Evolutionary conservation across 2,329 filamentous ascomycete species (phyloP), one percentile per base, ranked within the genome.

Genomic region (Elsinoe australis): DNA sequence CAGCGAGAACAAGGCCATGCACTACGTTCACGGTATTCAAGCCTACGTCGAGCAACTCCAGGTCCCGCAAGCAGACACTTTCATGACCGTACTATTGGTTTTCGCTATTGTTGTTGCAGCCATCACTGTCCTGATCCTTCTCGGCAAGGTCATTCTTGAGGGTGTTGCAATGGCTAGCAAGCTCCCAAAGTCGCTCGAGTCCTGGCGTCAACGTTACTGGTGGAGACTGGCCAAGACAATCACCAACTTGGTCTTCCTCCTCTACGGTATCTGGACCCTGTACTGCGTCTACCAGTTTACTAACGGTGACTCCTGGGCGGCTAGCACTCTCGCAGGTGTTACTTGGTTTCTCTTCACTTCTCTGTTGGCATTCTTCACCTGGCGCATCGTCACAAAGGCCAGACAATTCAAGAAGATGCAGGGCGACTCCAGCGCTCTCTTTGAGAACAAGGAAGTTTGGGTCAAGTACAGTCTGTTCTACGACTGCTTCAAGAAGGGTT

Each of bases 261-360:
- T 96, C 2, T 98, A 96, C 67, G 87, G 92, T 53, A 79, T 95
- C 52, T 96, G 92, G 92, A 87, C 88, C 1, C 71, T 96, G 34
- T 96, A 95, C 68, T 96, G 90, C 64, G 78, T 98, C 53, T 96
- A 90, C 66, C 92, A 98, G 63, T 95, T 96, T 67, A 92, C 84
- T 1, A 78, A 82, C 33, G 89, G 90, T 51, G 92, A 96, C 66
- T 96, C 90, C 0, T 95, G 89, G 89, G 87, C 84, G 5, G 89
- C 88, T 36, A 92, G 94, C 65, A 57, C 76, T 0, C 79, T 96
- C 19, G 92, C 92, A 12, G 90, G 75, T 51, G 69, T 94, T 14
- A 95, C 88, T 0, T 75, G 96, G 1, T 79, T 66, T 2, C 59
- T 89, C 3, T 96, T 96, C 63, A 95, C 90, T 0, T 79, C 67